Percentiles rank a stretch among this genome's conserved stretches.
phyloP scores from a whole-genome alignment of 345 rosid genomes.

The Erodium maritimum region DNA sequence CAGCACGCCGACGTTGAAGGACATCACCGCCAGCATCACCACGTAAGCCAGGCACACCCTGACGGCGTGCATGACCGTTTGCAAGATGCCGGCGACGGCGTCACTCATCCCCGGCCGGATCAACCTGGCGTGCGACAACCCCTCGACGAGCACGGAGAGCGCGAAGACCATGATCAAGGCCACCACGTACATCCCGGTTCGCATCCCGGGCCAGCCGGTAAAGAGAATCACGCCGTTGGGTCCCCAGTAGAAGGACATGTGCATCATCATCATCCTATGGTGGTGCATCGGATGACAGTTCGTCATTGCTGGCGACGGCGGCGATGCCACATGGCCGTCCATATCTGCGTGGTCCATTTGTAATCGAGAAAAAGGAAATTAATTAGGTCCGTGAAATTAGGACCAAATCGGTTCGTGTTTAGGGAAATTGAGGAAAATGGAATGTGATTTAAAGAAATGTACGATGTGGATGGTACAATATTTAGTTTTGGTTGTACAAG shows the following conservation, averaged over 20 bases:
- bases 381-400: too few relatives aligned
- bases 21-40: conserved; percentile 40
- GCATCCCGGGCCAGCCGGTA: conserved; percentile 22
- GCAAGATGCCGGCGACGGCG: conserved; percentile 12
- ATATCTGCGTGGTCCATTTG: background rate
- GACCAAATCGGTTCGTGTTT: too few relatives aligned
- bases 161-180: conserved; percentile 23
- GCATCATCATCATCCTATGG: conserved; percentile 7
- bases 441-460: too few relatives aligned
- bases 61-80: conserved; percentile 17
- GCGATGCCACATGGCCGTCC: background rate
- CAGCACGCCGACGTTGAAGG: conserved; percentile 34
- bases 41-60: conserved; percentile 24
- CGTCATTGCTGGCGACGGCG: background rate
- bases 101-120: conserved; percentile 5
- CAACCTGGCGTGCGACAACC: conserved; percentile 23
- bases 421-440: too few relatives aligned
- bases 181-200: conserved; percentile 8
- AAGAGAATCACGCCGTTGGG: conserved; percentile 12
- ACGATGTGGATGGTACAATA: too few relatives aligned
- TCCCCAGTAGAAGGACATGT: conserved; percentile 22
- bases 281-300: background rate
- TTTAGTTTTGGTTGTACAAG: too few relatives aligned
- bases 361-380: too few relatives aligned
- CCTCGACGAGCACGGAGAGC: conserved; percentile 22